Base-by-base conservation (phyloP, 352 stramenopile genomes). In the Peronospora farinosa region DNA sequence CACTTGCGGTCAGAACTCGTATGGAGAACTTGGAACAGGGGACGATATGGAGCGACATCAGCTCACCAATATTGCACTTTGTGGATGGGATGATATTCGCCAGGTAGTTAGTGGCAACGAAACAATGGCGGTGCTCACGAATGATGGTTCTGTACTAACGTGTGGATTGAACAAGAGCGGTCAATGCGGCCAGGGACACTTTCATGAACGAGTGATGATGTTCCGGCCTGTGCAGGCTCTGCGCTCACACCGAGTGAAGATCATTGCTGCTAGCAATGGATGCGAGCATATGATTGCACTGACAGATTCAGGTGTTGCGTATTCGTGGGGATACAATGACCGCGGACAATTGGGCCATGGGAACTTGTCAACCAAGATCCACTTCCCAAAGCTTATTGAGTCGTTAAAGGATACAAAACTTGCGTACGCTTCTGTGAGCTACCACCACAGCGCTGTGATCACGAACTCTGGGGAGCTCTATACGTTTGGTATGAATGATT, bases 401-500 rank as follows among this genome's bases (percentile, higher is more conserved):
- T 80, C 72, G 5, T 46, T 93, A 23, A 91, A 91, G 25, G 69
- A 90, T 41, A 92, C 90, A 47, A 92, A 88, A 33, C 46, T 95
- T 9, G 66, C n/a, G 1, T 90, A 72, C 51, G 84, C 79, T 5
- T 79, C 84, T 5, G 80, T 92, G 17, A 93, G 82, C 36, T 95
- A 93, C 49, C 81, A 95, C 51, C 82, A 92, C 60, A 93, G 78
- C 40, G 82, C 79, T 10, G 59, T 93, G 19, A 57, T 92, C 43
- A 86, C 80, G 0, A 76, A 89, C 13, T 60, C 51, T 7, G 82
- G 84, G 1, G 78, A 92, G 31, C 57, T 95, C 3, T 95, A 88
- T 59, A 88, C 83, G 7, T 95, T 93, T 53, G 84, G 84, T 10
- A 92, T 92, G 82, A 95, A 95, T 27, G 84, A 95, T 62, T 95